Percentiles rank a stretch among this genome's conserved stretches.
Evolutionary conservation across 306 rosid species (phyloP).

Genomic region (Clitoria ternatea): DNA sequence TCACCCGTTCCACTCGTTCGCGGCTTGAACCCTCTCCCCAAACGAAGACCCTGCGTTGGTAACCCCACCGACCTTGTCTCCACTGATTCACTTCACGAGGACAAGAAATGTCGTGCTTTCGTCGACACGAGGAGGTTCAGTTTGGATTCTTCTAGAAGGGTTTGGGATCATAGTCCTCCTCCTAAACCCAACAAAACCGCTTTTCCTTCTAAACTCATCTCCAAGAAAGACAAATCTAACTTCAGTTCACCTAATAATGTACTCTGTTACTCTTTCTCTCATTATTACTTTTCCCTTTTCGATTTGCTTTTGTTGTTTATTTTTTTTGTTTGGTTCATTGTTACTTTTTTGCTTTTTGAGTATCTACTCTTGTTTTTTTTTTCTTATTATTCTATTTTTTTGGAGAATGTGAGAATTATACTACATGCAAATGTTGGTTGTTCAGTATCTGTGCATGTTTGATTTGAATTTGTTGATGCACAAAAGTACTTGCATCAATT

Average conservation of each 20-base stretch:
- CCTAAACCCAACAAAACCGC: background rate
- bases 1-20: constrained; percentile 52
- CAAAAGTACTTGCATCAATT: no score
- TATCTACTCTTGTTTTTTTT: background rate
- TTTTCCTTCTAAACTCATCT: constrained; percentile 21
- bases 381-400: background rate
- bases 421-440: no score
- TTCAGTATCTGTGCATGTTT: no score
- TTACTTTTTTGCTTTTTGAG: background rate
- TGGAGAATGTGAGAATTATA: no score
- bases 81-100: constrained; percentile 7
- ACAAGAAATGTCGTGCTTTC: no score
- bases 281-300: background rate
- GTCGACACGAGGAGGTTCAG: constrained; percentile 57
- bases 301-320: no score
- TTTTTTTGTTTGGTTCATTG: no score
- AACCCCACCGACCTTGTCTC: constrained; percentile 58
- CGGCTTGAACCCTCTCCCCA: constrained; percentile 58
- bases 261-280: background rate
- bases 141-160: constrained; percentile 61
- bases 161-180: constrained; percentile 44
- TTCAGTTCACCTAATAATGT: constrained; percentile 30
- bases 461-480: no score
- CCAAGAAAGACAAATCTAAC: constrained; percentile 32
- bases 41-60: constrained; percentile 51